These are phyloP conservation scores for Tulasnella sp. DNA, from an alignment of 768 basidiomycete genomes.

Conservation along the genomic window DNA sequence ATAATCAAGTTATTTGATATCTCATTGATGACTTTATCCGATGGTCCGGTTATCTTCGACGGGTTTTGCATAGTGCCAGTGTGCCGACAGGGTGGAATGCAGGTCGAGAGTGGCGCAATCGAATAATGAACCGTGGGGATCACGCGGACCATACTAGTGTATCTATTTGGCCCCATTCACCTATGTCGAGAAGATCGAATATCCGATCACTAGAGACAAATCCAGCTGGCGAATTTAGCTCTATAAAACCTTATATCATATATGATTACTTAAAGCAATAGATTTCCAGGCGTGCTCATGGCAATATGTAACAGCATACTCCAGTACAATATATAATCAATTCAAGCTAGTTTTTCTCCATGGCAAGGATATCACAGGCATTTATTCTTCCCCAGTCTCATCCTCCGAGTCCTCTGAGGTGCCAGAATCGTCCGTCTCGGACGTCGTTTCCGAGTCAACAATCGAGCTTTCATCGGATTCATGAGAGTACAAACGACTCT, in stretches of 20 bases:
- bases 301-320: too few species aligned
- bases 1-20: not conserved
- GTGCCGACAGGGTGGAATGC: too few species aligned
- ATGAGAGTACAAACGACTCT: not conserved
- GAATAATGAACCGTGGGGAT: not conserved
- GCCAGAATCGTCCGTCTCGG: not conserved
- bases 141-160: too few species aligned
- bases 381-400: not conserved
- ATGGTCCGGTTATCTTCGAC: not conserved
- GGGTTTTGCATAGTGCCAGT: not conserved
- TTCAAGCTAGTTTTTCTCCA: too few species aligned
- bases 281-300: too few species aligned
- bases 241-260: too few species aligned
- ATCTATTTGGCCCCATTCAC: too few species aligned
- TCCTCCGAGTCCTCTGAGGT: not conserved
- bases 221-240: not conserved
- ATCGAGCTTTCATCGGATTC: not conserved
- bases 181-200: too few species aligned
- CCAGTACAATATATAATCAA: too few species aligned
- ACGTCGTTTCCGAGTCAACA: not conserved
- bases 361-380: too few species aligned
- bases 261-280: too few species aligned
- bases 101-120: not conserved
- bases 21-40: not conserved
- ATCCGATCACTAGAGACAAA: too few species aligned